Evolutionary conservation across 306 rosid genomes (phyloP), one percentile per base, ranked within the genome.

Genomic region (Purshia tridentata): DNA sequence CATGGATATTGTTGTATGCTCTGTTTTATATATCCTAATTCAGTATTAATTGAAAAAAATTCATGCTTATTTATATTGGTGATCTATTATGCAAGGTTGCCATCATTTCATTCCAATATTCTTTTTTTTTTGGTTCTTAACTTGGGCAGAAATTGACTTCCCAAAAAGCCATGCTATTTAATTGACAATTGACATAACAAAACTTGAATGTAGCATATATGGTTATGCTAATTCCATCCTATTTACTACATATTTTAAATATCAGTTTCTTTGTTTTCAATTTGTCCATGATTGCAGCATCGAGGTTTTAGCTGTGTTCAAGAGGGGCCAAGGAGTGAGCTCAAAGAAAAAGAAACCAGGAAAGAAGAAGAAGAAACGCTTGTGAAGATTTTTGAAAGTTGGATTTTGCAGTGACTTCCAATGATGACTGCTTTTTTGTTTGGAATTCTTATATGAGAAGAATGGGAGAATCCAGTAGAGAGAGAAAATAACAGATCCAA

Each of bases 241-340:
- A 59, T 50, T 64, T 65, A 35, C 10, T 41, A 9, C 29, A 59
- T 54, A 4, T 48, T 48, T 63, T 45, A 20, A 16, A 50, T 57
- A 37, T 44, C 51, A 6, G 9, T 64, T 35, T 49, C 6, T 6
- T 47, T 35, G 63, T 12, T 37, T 3, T 4, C 12, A 23, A 29
- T 41, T 15, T 64, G 20, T 70, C 67, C 16, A 20, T 76, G 83
- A 56, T 60, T 88, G 88, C 88, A 89, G 96, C 80, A 82, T 88
- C 50, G 97, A 91, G 88, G 86, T 89, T 81, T 88, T 93, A 75
- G 97, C 93, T 22, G 88, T 87, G 77, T 88, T 91, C 88, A 86
- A 87, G 86, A 86, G 96, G 76, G 88, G 76, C 41, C 64, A 81
- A 59, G 64, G 70, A 69, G 80, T 29, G 47, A 63, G 84, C 59